Conservation (phyloP, 257 asterid genomes). For the Nicotiana otophora region DNA sequence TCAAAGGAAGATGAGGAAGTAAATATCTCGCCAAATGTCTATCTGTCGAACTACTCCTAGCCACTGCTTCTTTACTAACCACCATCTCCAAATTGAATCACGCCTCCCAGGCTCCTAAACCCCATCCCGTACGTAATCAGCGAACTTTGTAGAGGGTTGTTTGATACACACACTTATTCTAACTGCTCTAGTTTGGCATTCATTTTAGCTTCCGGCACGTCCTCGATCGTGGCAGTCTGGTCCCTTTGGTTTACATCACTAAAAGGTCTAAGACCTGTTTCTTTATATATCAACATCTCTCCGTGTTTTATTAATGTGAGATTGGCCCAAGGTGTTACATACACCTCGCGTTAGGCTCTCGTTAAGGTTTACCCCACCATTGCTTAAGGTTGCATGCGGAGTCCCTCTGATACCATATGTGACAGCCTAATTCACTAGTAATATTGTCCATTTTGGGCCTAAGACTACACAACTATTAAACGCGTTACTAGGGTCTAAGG, state of each 20-base stretch:
- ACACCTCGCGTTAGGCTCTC: neutral
- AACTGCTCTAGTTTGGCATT: neutral
- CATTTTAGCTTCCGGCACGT: neutral
- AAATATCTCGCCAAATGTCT: too few relatives aligned
- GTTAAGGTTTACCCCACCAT: neutral
- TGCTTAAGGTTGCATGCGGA: neutral
- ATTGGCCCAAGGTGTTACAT: neutral
- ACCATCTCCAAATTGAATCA: neutral
- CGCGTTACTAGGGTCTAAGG: neutral
- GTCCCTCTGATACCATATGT: neutral
- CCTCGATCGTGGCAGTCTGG: neutral
- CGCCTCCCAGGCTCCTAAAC: neutral
- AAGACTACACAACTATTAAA: neutral
- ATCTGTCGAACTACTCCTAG: neutral
- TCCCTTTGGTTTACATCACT: neutral
- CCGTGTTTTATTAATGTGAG: neutral
- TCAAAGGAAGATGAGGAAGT: neutral
- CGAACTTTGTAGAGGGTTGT: neutral
- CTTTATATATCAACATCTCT: neutral
- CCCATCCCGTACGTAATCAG: neutral
- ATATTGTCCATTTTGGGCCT: neutral
- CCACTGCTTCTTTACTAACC: neutral
- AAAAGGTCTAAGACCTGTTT: neutral
- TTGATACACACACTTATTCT: neutral
- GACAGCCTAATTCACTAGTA: neutral